Base-by-base conservation (phyloP, 2,329 filamentous ascomycete species). In the Ceratocystis alfenasii region DNA sequence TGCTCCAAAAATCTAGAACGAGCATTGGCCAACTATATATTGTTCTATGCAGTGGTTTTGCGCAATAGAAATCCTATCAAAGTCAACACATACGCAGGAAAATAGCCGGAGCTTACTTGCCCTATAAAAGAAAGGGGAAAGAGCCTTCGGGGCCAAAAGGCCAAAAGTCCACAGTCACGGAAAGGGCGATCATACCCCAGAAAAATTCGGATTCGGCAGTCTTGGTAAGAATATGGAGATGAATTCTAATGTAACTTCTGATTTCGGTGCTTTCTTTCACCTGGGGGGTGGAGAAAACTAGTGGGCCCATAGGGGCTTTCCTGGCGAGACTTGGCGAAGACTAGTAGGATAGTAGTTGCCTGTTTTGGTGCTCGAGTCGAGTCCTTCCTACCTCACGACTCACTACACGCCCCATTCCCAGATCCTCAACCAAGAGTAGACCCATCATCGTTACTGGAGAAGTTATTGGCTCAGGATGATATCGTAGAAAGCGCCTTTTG, bases 121-220 rank as follows among this genome's bases (percentile, higher is more conserved):
- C 3, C 10, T 41, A 41, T 41, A 41, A 0, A 3, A 41, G 36
- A 12, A 50, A 50, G 46, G 48, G 48, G 48, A 25, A 25, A 15
- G 12, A 53, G 20, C 12, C 50, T 15, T 2, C 4, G 20, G 20
- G 5, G 12, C 53, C 28, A 59, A 36, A 59, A 50, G 46, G 20
- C 46, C 46, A 50, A n/a, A 50, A 59, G 53, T 59, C 28, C 28
- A 59, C 53, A 59, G 15, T n/a, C 53, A 59, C 53, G 28, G 53
- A 15, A 59, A 59, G n/a, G 53, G 53, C 53, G 53, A 59, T 59
- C 53, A 59, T 59, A 59, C 53, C 53, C 53, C 53, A 59, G 53
- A 59, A 33, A 30, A 59, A 59, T 1, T 20, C 17, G 15, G 28
- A 59, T 59, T 59, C 28, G 28, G 28, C 53, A 59, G 53, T 59